Percentiles rank a stretch among this genome's conserved stretches.
phyloP scores from a whole-genome alignment of 768 basidiomycete species.

The Boletus speciosus region DNA sequence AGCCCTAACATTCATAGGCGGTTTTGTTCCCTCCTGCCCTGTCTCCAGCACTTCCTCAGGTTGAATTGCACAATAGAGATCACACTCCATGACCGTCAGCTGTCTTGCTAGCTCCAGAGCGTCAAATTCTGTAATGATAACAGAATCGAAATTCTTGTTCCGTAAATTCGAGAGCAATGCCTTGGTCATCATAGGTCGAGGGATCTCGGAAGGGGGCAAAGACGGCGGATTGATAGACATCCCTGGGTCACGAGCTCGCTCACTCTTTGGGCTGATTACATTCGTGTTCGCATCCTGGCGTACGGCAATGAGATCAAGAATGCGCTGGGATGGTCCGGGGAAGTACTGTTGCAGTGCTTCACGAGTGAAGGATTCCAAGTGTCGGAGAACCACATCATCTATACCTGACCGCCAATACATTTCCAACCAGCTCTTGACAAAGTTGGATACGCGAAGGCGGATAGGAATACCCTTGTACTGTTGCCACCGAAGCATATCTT shows the following conservation, averaged over 20 bases:
- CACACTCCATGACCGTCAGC: slow-evolving; percentile 90
- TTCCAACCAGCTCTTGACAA: slow-evolving; percentile 94
- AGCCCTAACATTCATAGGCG: slow-evolving; percentile 71
- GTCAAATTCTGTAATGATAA: slow-evolving; percentile 88
- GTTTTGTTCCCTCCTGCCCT: slow-evolving; percentile 64
- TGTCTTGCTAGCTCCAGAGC: slow-evolving; percentile 89
- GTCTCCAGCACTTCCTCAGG: slow-evolving; percentile 88
- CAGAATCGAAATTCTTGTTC: slow-evolving; percentile 56
- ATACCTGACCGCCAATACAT: slow-evolving; percentile 77
- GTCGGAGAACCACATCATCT: slow-evolving; percentile 63
- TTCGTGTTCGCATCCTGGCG: slow-evolving; percentile 48
- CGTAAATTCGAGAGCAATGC: slow-evolving; percentile 65
- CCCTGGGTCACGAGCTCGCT: slow-evolving; percentile 70
- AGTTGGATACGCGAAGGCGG: slow-evolving; percentile 85
- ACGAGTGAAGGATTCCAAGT: slow-evolving; percentile 57
- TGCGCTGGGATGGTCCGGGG: slow-evolving; percentile 66
- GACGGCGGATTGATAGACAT: slow-evolving; percentile 67
- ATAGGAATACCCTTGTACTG: slow-evolving; percentile 87
- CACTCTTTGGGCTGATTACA: slow-evolving; percentile 54
- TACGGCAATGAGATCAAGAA: slow-evolving; percentile 61
- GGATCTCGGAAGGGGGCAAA: slow-evolving; percentile 59
- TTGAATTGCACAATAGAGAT: slow-evolving; percentile 79
- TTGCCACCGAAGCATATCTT: slow-evolving; percentile 73
- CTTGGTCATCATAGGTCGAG: slow-evolving; percentile 85
- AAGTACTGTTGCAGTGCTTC: slow-evolving; percentile 62